Percentiles rank a stretch among this genome's conserved stretches.
Evolutionary conservation across 1,139 yeast genomes (phyloP).

Genomic region (Wickerhamomyces sp.): DNA sequence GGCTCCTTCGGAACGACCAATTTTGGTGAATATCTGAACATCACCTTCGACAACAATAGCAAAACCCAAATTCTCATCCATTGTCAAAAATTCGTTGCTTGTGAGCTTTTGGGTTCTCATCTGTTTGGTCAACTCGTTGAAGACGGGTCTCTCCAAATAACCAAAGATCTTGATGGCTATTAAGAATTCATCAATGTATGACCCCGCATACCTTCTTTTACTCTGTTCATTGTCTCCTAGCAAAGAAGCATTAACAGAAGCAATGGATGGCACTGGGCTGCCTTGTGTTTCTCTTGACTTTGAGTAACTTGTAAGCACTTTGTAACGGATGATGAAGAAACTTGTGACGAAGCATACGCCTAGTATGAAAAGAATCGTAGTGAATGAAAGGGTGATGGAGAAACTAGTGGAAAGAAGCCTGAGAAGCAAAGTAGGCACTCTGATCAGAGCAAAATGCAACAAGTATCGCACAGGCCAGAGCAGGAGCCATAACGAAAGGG

Average conservation of each 20-base stretch:
- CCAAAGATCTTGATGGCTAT: conserved; percentile 93
- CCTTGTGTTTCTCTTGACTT: conserved; percentile 41
- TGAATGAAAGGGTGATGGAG: conserved; percentile 20
- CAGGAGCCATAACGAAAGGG: not conserved
- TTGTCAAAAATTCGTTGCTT: conserved; percentile 66
- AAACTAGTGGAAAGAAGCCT: conserved; percentile 15
- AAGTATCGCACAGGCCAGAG: not conserved
- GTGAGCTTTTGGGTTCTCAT: conserved; percentile 86
- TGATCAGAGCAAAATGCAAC: conserved; percentile 8
- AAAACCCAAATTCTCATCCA: conserved; percentile 78
- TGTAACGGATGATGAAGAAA: conserved; percentile 42
- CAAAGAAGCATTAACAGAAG: not conserved
- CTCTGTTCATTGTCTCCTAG: conserved; percentile 24
- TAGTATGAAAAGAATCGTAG: conserved; percentile 12
- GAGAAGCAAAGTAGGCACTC: conserved; percentile 13
- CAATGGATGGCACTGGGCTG: no score
- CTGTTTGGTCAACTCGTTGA: conserved; percentile 86
- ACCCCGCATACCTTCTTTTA: conserved; percentile 37
- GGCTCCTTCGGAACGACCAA: conserved; percentile 1
- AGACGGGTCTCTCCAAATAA: conserved; percentile 82
- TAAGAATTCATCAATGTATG: conserved; percentile 82
- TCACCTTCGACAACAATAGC: conserved; percentile 93
- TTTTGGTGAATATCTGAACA: conserved; percentile 68
- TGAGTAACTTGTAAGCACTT: conserved; percentile 46
- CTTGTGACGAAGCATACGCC: conserved; percentile 16